Evolutionary conservation across 768 basidiomycete genomes (phyloP).

Genomic region (Boletus barrowsii): DNA sequence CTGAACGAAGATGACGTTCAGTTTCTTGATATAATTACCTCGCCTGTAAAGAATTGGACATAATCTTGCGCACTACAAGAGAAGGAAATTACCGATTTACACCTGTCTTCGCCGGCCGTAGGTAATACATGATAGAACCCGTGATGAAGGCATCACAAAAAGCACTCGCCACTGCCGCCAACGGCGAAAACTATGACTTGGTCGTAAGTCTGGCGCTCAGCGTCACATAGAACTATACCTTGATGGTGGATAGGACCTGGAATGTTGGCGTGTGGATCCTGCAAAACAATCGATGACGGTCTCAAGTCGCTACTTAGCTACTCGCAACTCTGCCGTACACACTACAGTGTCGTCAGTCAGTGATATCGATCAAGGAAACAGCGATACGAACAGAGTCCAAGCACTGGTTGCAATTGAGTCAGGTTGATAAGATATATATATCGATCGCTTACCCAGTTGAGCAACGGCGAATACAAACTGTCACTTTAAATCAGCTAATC

Average conservation of each 20-base stretch:
- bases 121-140: constrained; percentile 4
- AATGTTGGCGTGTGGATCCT: constrained; percentile 13
- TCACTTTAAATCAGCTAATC: not conserved
- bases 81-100: no score
- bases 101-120: no score
- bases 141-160: constrained; percentile 23
- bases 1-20: no score
- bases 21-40: constrained; percentile 9
- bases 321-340: constrained; percentile 2
- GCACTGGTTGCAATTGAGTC: not conserved
- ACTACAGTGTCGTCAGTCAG: not conserved
- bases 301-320: not conserved
- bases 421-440: not conserved
- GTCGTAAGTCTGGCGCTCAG: not conserved
- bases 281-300: not conserved
- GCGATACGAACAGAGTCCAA: constrained; percentile 16
- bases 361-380: not conserved
- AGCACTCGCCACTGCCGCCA: constrained; percentile 14
- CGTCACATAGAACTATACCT: constrained; percentile 2
- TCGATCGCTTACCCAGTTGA: constrained; percentile 12
- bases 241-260: not conserved
- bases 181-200: constrained; percentile 2
- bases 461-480: constrained; percentile 5
- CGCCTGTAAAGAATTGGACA: not conserved
- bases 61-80: not conserved